phyloP scores from a whole-genome alignment of 2,329 filamentous ascomycete genomes.

The Penicillium corylophilum region DNA sequence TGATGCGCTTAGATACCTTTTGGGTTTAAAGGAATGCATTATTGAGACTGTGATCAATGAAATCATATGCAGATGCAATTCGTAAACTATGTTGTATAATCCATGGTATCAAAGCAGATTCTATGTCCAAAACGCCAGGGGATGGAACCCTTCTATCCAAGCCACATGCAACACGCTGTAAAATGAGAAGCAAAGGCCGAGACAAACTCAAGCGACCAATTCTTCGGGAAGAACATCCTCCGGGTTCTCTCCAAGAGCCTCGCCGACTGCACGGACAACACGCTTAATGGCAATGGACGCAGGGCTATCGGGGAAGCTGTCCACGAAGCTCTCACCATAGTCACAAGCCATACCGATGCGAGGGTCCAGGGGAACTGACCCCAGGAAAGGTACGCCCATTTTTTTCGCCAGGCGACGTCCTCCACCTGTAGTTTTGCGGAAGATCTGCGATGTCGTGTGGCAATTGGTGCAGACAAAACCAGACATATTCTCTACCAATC shows the following conservation, averaged over 20 bases:
- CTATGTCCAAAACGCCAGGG: constrained; percentile 25
- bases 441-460: constrained; percentile 74
- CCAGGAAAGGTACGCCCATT: constrained; percentile 83
- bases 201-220: constrained; percentile 23
- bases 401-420: constrained; percentile 77
- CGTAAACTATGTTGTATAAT: constrained; percentile 8
- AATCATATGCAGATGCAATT: neutral
- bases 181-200: constrained; percentile 9
- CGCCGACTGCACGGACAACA: constrained; percentile 73
- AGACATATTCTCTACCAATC: constrained; percentile 96
- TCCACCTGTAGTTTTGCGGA: constrained; percentile 86
- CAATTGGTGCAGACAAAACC: constrained; percentile 96
- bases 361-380: constrained; percentile 86
- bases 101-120: constrained; percentile 20
- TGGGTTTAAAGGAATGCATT: neutral
- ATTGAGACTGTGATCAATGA: neutral
- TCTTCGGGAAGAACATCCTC: constrained; percentile 47
- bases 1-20: too few species aligned
- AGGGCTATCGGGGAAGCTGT: constrained; percentile 88
- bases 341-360: constrained; percentile 95
- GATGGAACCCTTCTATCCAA: constrained; percentile 7
- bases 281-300: constrained; percentile 77
- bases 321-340: constrained; percentile 95
- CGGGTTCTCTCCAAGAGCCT: constrained; percentile 64
- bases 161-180: constrained; percentile 23